Evolutionary conservation across 2,329 filamentous ascomycete species (phyloP), one percentile per base, ranked within the genome.

Genomic region (Endocalyx cinctus): DNA sequence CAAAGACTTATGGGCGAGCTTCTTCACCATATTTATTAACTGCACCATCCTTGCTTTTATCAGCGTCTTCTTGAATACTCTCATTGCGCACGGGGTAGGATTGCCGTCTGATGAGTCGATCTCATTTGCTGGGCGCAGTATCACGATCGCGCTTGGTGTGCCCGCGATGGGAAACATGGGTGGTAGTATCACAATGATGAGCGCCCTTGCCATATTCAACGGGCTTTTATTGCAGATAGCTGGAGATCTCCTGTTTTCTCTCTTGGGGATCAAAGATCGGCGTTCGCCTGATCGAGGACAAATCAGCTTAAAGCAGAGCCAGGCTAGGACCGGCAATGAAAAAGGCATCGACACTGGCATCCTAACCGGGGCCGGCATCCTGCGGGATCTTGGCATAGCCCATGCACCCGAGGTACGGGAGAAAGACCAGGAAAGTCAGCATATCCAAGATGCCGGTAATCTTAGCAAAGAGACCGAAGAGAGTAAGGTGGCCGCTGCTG

Each of bases 401-500:
- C 27, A 10, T 35, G 32, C 17, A 8, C 6, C 16, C 8, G n/a
- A 8, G 8, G 20, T 8, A 8, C 20, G 20, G 8, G 20, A 23
- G 8, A n/a, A n/a, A n/a, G n/a, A n/a, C n/a, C n/a, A n/a, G n/a
- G n/a, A n/a, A n/a, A n/a, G n/a, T n/a, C n/a, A n/a, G n/a, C n/a
- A n/a, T n/a, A n/a, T n/a, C n/a, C n/a, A n/a, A n/a, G n/a, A n/a
- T n/a, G n/a, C n/a, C n/a, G n/a, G 10, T 10, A 22, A 5, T 29
- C 33, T 11, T 7, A 23, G 18, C 16, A n/a, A n/a, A n/a, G 28
- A 12, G 6, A 29, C 28, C 10, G 33, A 44, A 10, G 48, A 52
- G 7, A 37, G 36, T 10, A 62, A 33, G 51, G 64, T 56, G 0
- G 63, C 77, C 3, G 72, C 71, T 1, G 59, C 67, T 0, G 74